Conservation (phyloP, 768 basidiomycete species). For the Brasilioporus rufonigricans region DNA sequence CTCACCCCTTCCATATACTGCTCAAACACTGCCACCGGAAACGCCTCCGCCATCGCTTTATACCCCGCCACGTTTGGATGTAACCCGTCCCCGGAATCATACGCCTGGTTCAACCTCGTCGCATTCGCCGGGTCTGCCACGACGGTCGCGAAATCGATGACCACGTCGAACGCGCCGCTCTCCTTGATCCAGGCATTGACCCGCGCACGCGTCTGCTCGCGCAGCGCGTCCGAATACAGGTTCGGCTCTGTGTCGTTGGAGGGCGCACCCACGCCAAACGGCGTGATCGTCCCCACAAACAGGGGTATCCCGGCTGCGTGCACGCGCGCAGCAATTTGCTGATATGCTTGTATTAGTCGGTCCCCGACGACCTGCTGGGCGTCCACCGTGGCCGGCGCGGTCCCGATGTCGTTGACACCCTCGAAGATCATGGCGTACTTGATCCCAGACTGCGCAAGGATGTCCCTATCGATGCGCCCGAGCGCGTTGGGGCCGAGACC, state of each 20-base stretch:
- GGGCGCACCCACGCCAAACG: background rate
- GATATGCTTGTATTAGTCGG: conserved; percentile 5
- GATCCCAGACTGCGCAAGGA: conserved; percentile 4
- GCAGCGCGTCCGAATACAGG: background rate
- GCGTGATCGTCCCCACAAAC: conserved; percentile 6
- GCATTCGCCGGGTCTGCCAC: conserved; percentile 8
- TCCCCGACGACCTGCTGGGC: background rate
- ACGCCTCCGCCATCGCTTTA: background rate
- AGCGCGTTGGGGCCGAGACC: background rate
- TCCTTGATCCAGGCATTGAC: conserved; percentile 1
- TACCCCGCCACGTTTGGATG: conserved; percentile 7
- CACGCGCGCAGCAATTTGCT: background rate
- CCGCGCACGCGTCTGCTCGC: conserved; percentile 1
- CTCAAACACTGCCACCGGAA: conserved; percentile 1
- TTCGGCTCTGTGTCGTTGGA: background rate
- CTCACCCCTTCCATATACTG: too few species aligned
- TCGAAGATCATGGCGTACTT: conserved; percentile 7
- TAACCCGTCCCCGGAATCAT: conserved; percentile 1
- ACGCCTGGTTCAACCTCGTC: background rate
- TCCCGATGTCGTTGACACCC: conserved; percentile 10
- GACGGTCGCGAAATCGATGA: conserved; percentile 8
- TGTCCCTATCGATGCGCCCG: conserved; percentile 1
- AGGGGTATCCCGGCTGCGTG: conserved; percentile 1
- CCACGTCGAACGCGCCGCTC: background rate
- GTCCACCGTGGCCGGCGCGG: background rate